phyloP scores from a whole-genome alignment of 768 basidiomycete species.

The Kwoniella newhampshirensis region DNA sequence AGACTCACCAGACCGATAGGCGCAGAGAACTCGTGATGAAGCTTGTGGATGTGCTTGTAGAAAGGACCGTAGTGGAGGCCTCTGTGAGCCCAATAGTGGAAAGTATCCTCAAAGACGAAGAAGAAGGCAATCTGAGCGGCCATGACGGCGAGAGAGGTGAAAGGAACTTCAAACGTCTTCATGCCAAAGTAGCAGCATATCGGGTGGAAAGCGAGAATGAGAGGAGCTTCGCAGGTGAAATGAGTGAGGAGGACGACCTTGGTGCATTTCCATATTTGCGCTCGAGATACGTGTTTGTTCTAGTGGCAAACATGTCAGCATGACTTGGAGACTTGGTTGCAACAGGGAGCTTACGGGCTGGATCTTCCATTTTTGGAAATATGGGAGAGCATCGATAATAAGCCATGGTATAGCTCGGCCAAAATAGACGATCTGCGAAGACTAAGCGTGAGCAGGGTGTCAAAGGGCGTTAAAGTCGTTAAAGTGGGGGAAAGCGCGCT shows the following conservation, averaged over 20 bases:
- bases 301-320: constrained; percentile 20
- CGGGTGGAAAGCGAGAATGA: constrained; percentile 88
- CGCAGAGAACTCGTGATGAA: constrained; percentile 95
- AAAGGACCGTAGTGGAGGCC: constrained; percentile 71
- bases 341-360: constrained; percentile 61
- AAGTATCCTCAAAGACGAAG: constrained; percentile 94
- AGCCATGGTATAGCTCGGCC: constrained; percentile 91
- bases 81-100: constrained; percentile 93
- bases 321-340: no score
- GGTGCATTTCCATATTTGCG: constrained; percentile 93
- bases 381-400: constrained; percentile 89
- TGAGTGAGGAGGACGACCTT: constrained; percentile 91
- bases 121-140: constrained; percentile 76
- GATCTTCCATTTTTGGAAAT: constrained; percentile 90
- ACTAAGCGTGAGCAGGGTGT: not conserved
- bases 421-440: constrained; percentile 82
- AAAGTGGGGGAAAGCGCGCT: constrained; percentile 41
- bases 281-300: constrained; percentile 70
- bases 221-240: constrained; percentile 90
- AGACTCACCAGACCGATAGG: constrained; percentile 79
- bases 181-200: constrained; percentile 84
- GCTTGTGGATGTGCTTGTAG: constrained; percentile 92
- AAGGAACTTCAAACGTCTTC: constrained; percentile 88
- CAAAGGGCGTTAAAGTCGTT: not conserved
- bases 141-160: constrained; percentile 72